Base-by-base conservation (phyloP, 2,329 filamentous ascomycete species). In the Arthrobotrys sphaeroides region DNA sequence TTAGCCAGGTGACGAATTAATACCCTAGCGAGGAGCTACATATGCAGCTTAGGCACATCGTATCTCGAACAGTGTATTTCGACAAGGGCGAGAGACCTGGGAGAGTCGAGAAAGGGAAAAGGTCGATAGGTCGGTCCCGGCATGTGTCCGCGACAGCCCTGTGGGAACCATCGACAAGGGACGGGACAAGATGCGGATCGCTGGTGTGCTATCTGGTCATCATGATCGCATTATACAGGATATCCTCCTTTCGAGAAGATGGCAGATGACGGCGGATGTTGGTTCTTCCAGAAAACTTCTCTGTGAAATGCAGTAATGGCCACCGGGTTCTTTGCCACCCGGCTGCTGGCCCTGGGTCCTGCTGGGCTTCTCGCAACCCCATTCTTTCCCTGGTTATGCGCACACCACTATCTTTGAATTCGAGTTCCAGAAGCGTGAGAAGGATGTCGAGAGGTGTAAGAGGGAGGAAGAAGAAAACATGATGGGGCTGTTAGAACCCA, bases 151-250 rank as follows among this genome's bases (percentile, higher is more conserved):
- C 61, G 61, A 68, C 70, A 74, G 70, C 70, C 70, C 70, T 74
- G 70, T 74, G 70, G 62, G 62, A 74, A 57, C 49, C 55, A 74
- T 59, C 55, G 64, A 74, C 70, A 67, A 74, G 70, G 70, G 70
- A 74, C 70, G 70, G 70, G 62, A 74, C 53, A 74, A 62, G 70
- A 67, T 68, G 72, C 72, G 64, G 72, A 75, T 75, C 72, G 72
- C 60, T 59, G 72, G 51, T 57, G 57, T 69, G 55, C 20, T 65
- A 60, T 75, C 72, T 69, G 72, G 64, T 75, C 72, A 75, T 75
- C 55, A 75, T 75, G 72, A 75, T 75, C 72, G 72, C 72, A 75
- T 75, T 69, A 59, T 69, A 75, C 72, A 75, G 72, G 47, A 75
- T 68, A 22, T 55, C 22, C 24, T 26, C 57, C 42, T 22, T 47